Evolutionary conservation across 2,329 filamentous ascomycete species (phyloP).

Genomic region (Colletotrichum graminicola): DNA sequence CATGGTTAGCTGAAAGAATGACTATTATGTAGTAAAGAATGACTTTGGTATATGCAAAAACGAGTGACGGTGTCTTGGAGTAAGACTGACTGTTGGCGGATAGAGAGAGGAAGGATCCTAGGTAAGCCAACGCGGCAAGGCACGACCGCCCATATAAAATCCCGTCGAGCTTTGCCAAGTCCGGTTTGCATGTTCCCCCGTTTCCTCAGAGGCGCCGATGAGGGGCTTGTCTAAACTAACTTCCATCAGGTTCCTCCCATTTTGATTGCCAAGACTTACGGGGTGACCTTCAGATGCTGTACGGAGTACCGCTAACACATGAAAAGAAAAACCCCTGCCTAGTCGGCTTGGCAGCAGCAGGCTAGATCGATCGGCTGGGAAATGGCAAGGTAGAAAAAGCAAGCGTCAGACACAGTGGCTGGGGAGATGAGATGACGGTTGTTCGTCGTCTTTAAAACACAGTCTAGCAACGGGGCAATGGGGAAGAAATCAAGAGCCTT

Average conservation of each 20-base stretch:
- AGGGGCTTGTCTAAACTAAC: neutral
- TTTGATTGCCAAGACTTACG: constrained; percentile 33
- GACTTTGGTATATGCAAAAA: constrained; percentile 25
- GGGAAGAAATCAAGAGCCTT: neutral
- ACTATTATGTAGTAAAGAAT: constrained; percentile 28
- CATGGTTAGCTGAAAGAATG: constrained; percentile 28
- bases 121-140: neutral
- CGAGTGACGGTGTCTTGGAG: constrained; percentile 34
- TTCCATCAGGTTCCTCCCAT: constrained; percentile 29
- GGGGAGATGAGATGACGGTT: constrained; percentile 22
- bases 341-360: neutral
- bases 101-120: neutral
- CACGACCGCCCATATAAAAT: constrained; percentile 26
- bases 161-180: constrained; percentile 26
- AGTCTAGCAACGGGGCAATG: neutral
- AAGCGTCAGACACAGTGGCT: neutral
- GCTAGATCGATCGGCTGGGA: constrained; percentile 22
- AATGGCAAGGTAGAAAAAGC: constrained; percentile 1
- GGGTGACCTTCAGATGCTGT: constrained; percentile 1
- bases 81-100: constrained; percentile 12
- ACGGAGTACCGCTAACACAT: constrained; percentile 4
- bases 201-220: neutral
- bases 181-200: neutral
- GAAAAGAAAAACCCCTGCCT: constrained; percentile 25
- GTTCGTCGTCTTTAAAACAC: neutral